Base-by-base conservation (phyloP, 2,329 filamentous ascomycete species). In the Penicillium hesseltinei region DNA sequence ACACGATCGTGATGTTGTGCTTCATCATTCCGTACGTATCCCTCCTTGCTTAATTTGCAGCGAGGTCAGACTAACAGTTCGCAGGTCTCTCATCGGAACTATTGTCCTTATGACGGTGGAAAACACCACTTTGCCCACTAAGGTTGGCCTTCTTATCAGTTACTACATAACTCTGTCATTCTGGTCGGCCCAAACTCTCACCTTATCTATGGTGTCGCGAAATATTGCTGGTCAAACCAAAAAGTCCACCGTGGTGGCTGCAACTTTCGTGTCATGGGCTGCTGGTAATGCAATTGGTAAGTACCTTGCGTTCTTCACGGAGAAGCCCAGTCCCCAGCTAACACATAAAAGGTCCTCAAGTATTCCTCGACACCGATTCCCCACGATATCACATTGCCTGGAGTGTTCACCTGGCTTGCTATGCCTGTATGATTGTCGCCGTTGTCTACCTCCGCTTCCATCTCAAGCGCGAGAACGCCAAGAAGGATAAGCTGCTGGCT, bases 121-220 rank as follows among this genome's bases (percentile, higher is more conserved):
- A 23, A 86, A 52, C 17, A 52, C 50, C 10, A 82, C 78, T 43
- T 78, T 79, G 36, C 72, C 81, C 9, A 85, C 84, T 38, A 82
- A 88, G 72, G 80, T 87, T 29, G 88, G 88, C 6, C 80, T 92
- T 0, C 76, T 91, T 15, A 83, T 91, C 66, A 83, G 81, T 67
- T 92, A 91, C 78, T 92, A 91, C 75, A 87, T 91, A 60, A 87
- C 85, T 0, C 80, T 91, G 19, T 90, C 86, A 5, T 92, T 92
- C 81, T 91, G 88, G 88, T 86, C 88, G 0, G 88, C 87, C 0
- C 84, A 88, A 66, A 88, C 85, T 2, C 77, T 90, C 13, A 78
- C 82, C 8, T 80, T 91, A 64, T 87, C 85, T 15, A 81, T 91
- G 78, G 80, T 90, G 56, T 84, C 84, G 0, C 81, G 87, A 17